Conservation (phyloP, 1,139 yeast genomes). For the Yueomyces sp. region DNA sequence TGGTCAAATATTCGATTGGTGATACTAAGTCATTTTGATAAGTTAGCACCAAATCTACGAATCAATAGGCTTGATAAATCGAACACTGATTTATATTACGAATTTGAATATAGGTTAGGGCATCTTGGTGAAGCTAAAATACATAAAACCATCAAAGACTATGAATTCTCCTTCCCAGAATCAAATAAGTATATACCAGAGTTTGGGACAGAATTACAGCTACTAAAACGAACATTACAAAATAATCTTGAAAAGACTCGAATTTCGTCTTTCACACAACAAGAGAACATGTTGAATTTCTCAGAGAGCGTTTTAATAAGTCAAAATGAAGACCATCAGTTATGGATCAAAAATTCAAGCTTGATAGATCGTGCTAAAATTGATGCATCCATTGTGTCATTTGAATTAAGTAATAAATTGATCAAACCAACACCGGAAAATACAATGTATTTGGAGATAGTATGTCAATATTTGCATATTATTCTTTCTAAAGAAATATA, state of each 20-base stretch:
- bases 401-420: slow-evolving; percentile 29
- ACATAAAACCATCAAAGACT: not conserved
- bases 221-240: not conserved
- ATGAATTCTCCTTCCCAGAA: slow-evolving; percentile 6
- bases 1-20: slow-evolving; percentile 25
- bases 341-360: slow-evolving; percentile 37
- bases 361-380: slow-evolving; percentile 10
- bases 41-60: slow-evolving; percentile 1
- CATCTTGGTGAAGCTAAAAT: slow-evolving; percentile 1
- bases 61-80: slow-evolving; percentile 2
- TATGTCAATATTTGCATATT: slow-evolving; percentile 34
- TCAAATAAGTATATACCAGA: slow-evolving; percentile 22
- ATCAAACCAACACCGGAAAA: slow-evolving; percentile 24
- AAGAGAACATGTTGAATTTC: not conserved
- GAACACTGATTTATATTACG: slow-evolving; percentile 24
- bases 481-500: slow-evolving; percentile 32
- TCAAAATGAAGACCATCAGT: slow-evolving; percentile 27
- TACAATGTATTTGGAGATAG: slow-evolving; percentile 36
- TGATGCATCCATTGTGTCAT: slow-evolving; percentile 27
- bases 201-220: slow-evolving; percentile 13
- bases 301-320: slow-evolving; percentile 22
- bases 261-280: not conserved
- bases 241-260: not conserved
- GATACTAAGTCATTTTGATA: slow-evolving; percentile 20
- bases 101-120: slow-evolving; percentile 24